These are phyloP conservation scores for Picea glauca DNA, from an alignment of 75 land plant species.

Conservation along the genomic window DNA sequence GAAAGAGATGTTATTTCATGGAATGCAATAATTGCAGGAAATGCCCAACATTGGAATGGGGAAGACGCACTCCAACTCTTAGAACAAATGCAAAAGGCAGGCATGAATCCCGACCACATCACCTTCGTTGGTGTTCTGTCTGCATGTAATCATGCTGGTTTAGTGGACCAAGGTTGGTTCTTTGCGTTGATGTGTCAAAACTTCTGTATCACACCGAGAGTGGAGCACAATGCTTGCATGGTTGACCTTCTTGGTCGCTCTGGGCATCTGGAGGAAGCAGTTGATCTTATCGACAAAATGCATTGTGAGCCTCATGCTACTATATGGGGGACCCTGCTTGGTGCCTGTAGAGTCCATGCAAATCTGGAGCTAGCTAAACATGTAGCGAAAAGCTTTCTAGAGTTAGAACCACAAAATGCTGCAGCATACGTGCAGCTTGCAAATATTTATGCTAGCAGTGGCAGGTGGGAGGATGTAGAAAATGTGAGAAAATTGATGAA, in stretches of 20 bases:
- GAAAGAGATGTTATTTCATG: slow-evolving; percentile 47
- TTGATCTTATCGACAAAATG: not conserved
- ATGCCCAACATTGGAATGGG: not conserved
- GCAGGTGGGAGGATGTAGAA: not conserved
- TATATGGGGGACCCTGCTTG: slow-evolving; percentile 8
- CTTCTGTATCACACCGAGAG: not conserved
- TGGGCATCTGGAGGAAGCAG: slow-evolving; percentile 11
- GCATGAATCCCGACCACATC: not conserved
- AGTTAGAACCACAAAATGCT: not conserved
- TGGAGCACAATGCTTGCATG: not conserved
- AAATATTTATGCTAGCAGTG: not conserved
- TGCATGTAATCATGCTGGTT: not conserved
- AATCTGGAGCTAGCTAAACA: not conserved
- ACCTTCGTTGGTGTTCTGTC: not conserved
- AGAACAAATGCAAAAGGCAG: not conserved
- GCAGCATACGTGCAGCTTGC: not conserved
- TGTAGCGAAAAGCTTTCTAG: not conserved
- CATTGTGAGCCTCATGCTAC: not conserved
- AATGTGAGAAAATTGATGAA: not conserved
- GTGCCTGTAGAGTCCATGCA: not conserved
- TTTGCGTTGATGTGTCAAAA: not conserved
- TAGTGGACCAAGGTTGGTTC: not conserved
- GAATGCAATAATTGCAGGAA: slow-evolving; percentile 41
- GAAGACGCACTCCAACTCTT: not conserved
- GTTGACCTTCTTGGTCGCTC: slow-evolving; percentile 14